Conservation (phyloP, 2,329 filamentous ascomycete species). For the Apiospora sp. region DNA sequence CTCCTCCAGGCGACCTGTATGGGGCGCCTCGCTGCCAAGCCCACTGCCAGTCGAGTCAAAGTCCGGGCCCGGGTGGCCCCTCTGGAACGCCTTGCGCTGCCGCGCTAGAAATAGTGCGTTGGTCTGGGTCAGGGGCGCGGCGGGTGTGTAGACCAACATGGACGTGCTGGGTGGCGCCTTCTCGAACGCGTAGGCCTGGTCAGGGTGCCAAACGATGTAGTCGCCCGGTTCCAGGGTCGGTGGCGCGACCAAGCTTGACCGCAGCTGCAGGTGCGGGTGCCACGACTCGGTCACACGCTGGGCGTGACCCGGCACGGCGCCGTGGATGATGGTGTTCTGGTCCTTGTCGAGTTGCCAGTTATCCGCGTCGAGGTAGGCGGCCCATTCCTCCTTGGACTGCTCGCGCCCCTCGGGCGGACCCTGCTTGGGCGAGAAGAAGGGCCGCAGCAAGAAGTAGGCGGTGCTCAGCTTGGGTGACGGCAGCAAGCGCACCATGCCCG, state of each 20-base stretch:
- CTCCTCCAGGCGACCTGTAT: slow-evolving; percentile 56
- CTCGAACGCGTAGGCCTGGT: slow-evolving; percentile 62
- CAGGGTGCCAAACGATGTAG: slow-evolving; percentile 67
- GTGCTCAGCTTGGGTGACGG: slow-evolving; percentile 57
- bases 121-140: slow-evolving; percentile 64
- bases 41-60: slow-evolving; percentile 62
- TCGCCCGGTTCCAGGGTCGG: slow-evolving; percentile 63
- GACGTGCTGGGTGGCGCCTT: slow-evolving; percentile 43
- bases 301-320: slow-evolving; percentile 64
- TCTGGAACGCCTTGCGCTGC: slow-evolving; percentile 64
- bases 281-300: slow-evolving; percentile 65
- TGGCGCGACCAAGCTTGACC: slow-evolving; percentile 61
- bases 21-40: slow-evolving; percentile 60
- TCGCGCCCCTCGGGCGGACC: slow-evolving; percentile 47
- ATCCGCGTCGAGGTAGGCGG: slow-evolving; percentile 54
- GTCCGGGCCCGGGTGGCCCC: slow-evolving; percentile 62
- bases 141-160: slow-evolving; percentile 63
- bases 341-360: slow-evolving; percentile 55
- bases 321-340: slow-evolving; percentile 64
- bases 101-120: slow-evolving; percentile 65
- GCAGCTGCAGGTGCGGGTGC: slow-evolving; percentile 64
- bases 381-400: slow-evolving; percentile 48
- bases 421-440: slow-evolving; percentile 59
- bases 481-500: slow-evolving; percentile 55
- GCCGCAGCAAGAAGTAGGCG: slow-evolving; percentile 57